Conservation (phyloP, 1,284 basidiomycete genomes). For the Ceratobasidium sp. region DNA sequence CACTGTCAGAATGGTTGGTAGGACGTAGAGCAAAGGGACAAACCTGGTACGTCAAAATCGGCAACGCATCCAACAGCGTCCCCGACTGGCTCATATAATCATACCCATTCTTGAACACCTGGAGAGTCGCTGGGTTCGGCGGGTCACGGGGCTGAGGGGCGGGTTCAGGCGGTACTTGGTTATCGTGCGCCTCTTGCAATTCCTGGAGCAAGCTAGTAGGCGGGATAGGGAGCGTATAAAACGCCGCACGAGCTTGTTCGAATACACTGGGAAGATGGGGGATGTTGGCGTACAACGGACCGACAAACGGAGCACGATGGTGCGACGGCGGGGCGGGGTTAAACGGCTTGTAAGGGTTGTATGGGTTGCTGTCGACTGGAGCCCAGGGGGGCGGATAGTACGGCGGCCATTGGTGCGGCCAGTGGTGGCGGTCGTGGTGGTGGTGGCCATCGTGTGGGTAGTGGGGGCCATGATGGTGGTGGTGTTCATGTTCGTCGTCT, state of each 20-base stretch:
- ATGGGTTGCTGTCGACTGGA: not conserved
- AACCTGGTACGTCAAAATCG: slow-evolving; percentile 11
- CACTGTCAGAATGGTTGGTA: not conserved
- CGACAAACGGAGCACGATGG: not conserved
- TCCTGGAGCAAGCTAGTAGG: slow-evolving; percentile 8
- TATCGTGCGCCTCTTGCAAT: slow-evolving; percentile 8
- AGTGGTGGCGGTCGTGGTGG: not conserved
- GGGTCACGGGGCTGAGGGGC: not conserved
- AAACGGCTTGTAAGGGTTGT: not conserved
- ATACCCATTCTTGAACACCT: not conserved
- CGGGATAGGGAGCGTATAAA: slow-evolving; percentile 3
- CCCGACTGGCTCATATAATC: not conserved
- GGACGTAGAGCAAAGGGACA: not conserved
- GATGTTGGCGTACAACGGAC: slow-evolving; percentile 9
- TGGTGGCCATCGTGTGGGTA: not conserved
- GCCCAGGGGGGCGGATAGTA: not conserved
- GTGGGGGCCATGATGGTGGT: not conserved
- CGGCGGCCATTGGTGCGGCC: not conserved
- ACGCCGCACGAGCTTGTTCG: not conserved
- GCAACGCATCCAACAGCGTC: not conserved
- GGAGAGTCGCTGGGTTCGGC: not conserved
- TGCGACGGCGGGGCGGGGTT: not conserved
- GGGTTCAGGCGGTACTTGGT: not conserved
- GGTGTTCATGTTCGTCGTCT: not conserved
- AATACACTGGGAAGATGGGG: not conserved